phyloP scores from a whole-genome alignment of 2,329 filamentous ascomycete genomes.

The Cytospora leucostoma region DNA sequence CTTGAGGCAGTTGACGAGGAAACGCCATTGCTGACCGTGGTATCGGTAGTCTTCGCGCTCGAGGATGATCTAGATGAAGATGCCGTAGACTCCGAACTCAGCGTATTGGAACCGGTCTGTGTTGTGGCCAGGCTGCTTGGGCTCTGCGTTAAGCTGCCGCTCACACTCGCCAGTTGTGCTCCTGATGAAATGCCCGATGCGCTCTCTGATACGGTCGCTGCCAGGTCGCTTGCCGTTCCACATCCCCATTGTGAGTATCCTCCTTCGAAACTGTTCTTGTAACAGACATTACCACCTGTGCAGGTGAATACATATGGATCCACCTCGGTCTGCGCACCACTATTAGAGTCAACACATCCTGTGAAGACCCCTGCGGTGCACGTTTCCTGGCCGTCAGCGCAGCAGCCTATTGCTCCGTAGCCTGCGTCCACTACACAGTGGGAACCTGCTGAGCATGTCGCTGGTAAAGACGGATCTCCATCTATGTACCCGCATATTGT shows the following conservation, averaged over 20 bases:
- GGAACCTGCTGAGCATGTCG: conserved; percentile 59
- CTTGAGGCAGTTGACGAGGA: conserved; percentile 25
- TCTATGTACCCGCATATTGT: conserved; percentile 61
- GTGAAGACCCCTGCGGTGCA: conserved; percentile 61
- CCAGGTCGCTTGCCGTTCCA: conserved; percentile 50
- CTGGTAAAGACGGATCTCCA: conserved; percentile 52
- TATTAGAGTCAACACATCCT: conserved; percentile 56
- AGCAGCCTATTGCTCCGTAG: conserved; percentile 56
- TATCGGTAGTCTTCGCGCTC: not conserved
- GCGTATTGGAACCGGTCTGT: conserved; percentile 39
- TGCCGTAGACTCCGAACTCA: conserved; percentile 28
- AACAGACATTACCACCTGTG: conserved; percentile 53
- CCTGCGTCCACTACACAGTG: conserved; percentile 58
- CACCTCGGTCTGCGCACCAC: conserved; percentile 49
- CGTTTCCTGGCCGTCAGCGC: conserved; percentile 50
- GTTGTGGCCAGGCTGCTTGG: conserved; percentile 44
- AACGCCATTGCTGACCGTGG: not conserved
- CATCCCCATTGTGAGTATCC: conserved; percentile 61
- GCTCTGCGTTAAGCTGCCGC: conserved; percentile 44
- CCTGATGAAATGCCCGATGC: conserved; percentile 45
- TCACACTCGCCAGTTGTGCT: conserved; percentile 43
- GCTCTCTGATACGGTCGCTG: conserved; percentile 50
- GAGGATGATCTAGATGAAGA: conserved; percentile 27
- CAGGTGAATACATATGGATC: conserved; percentile 62
- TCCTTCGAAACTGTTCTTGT: conserved; percentile 56